Base-by-base conservation (phyloP, 2,329 filamentous ascomycete genomes). In the Leptodontidium sp. region DNA sequence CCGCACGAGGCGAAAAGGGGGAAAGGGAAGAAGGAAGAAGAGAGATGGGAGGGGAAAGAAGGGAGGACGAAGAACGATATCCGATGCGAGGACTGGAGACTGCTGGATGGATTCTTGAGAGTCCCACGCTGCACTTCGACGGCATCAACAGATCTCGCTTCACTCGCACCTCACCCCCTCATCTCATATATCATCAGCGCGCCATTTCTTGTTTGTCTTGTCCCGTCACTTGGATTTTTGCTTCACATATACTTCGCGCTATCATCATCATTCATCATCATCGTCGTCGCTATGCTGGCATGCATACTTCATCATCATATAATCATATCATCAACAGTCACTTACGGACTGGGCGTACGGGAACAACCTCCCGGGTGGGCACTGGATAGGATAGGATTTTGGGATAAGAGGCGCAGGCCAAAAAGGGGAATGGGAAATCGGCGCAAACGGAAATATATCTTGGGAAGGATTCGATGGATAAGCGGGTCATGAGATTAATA, bases 341-440 rank as follows among this genome's bases (percentile, higher is more conserved):
- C 26, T 32, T 61, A 47, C 58, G 43, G 43, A 45, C 43, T 47
- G 40, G 43, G 26, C 40, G 61, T 15, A 50, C 47, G 29, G 61
- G 8, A 40, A 40, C 38, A 40, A 40, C 38, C 8, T 40, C 11
- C 8, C 2, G 6, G 29, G 6, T 32, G 29, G 29, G 29, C 29
- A 32, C 29, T 32, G 29, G 6, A 32, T 32, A 32, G 29, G 29
- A 32, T 32, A 3, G 6, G 29, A 1, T 6, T 6, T 6, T 32
- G 6, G 29, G 29, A 32, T 32, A 32, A 32, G 29, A 32, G 29
- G 38, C 38, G 38, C 38, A 40, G 38, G 38, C 8, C 2, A 12
- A 40, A 40, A 38, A 61, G 7, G 9, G 57, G 21, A 15, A 61
- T n/a, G 15, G 45, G 47, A 40, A 32, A 21, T 21, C 38, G 38